A percentile compares a stretch with the other conserved stretches of the same genome.
Conservation (phyloP, 2,329 filamentous ascomycete species). For the Diaporthe vaccinii region DNA sequence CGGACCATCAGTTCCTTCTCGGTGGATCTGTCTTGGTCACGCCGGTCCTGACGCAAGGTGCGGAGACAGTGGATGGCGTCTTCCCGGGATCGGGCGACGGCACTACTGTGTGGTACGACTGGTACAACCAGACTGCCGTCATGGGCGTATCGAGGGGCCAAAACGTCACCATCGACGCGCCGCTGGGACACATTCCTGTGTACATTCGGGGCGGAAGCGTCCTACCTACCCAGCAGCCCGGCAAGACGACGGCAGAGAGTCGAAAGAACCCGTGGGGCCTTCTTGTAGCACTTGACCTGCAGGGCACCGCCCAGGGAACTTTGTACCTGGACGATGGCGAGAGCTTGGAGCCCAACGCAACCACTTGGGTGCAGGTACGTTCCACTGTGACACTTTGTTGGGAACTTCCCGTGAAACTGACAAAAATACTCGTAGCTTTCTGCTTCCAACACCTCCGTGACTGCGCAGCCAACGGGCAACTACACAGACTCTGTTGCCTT, state of each 20-base stretch:
- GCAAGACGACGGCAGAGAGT: slow-evolving; percentile 74
- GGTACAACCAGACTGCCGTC: slow-evolving; percentile 77
- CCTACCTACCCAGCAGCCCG: slow-evolving; percentile 76
- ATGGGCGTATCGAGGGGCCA: slow-evolving; percentile 50
- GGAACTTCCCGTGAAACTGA: not conserved
- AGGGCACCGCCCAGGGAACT: slow-evolving; percentile 69
- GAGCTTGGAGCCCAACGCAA: slow-evolving; percentile 69
- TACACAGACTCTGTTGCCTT: slow-evolving; percentile 71
- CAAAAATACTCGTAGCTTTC: slow-evolving; percentile 53
- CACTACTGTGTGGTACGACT: slow-evolving; percentile 79
- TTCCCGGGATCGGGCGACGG: slow-evolving; percentile 75
- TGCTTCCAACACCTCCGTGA: slow-evolving; percentile 58
- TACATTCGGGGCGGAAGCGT: slow-evolving; percentile 78
- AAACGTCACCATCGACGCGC: slow-evolving; percentile 58
- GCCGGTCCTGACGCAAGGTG: slow-evolving; percentile 75
- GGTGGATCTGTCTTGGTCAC: slow-evolving; percentile 75
- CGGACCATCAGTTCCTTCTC: slow-evolving; percentile 80
- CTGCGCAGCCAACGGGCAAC: slow-evolving; percentile 61
- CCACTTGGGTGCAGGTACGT: slow-evolving; percentile 65
- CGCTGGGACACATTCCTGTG: slow-evolving; percentile 79
- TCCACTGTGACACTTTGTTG: not conserved
- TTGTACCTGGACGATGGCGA: slow-evolving; percentile 84
- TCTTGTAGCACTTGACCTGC: slow-evolving; percentile 69
- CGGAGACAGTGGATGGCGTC: slow-evolving; percentile 73
- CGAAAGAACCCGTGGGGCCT: slow-evolving; percentile 77